Conservation (phyloP, 371 early-diverging fungal species). For the Phascolomyces articulosus region DNA sequence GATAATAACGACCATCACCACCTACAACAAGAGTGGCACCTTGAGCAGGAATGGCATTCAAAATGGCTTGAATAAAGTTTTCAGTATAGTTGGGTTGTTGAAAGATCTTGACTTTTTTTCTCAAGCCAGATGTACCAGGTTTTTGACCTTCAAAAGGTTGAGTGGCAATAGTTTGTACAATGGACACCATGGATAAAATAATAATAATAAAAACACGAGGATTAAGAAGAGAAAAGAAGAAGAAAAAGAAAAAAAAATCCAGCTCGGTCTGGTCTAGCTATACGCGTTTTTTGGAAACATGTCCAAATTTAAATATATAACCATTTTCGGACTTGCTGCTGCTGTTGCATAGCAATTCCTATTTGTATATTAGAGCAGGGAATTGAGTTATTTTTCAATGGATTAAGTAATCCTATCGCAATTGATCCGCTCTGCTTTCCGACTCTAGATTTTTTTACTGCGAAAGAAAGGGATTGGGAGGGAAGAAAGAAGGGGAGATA, state of each 20-base stretch:
- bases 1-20: constrained; percentile 95
- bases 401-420: neutral
- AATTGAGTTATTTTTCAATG: no score
- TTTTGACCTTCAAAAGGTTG: constrained; percentile 89
- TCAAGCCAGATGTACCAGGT: constrained; percentile 96
- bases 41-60: constrained; percentile 82
- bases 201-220: constrained; percentile 15
- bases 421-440: neutral
- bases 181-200: constrained; percentile 21
- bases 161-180: constrained; percentile 61
- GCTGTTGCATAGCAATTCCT: neutral
- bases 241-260: neutral
- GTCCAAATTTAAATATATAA: neutral
- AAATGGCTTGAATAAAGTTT: constrained; percentile 90
- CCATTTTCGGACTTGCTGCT: neutral
- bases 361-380: no score
- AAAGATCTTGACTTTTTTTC: constrained; percentile 96
- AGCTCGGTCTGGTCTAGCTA: no score
- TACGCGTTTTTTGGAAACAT: neutral
- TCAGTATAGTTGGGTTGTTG: constrained; percentile 94
- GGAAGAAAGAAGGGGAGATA: neutral
- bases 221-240: neutral
- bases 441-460: neutral
- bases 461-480: no score
- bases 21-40: constrained; percentile 92